Evolutionary conservation across 2,329 filamentous ascomycete genomes (phyloP).

Genomic region (Lecanicillium sp.): DNA sequence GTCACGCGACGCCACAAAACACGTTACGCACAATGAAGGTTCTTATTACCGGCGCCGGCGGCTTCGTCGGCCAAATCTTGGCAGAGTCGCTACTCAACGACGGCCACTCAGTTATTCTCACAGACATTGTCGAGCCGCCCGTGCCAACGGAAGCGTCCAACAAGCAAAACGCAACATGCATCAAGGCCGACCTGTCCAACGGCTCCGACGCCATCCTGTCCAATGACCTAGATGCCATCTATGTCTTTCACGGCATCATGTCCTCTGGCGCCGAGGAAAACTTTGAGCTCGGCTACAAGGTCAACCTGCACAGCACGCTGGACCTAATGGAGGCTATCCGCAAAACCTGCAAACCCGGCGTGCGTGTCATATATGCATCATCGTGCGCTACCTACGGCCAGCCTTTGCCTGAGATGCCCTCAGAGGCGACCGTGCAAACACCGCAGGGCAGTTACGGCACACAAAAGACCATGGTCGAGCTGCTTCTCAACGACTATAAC

Average conservation of each 20-base stretch:
- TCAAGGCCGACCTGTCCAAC: conserved; percentile 10
- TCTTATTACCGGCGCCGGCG: conserved; percentile 52
- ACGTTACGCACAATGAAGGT: conserved; percentile 25
- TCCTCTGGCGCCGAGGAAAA: conserved; percentile 51
- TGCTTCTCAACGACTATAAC: conserved; percentile 17
- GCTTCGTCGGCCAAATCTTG: conserved; percentile 54
- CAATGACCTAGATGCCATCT: conserved; percentile 35
- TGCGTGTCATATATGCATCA: conserved; percentile 49
- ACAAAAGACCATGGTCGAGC: conserved; percentile 51
- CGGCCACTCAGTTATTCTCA: conserved; percentile 37
- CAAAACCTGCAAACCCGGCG: conserved; percentile 27
- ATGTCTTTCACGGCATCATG: conserved; percentile 57
- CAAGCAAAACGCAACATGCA: conserved; percentile 15
- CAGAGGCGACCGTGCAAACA: conserved; percentile 34
- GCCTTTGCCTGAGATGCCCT: conserved; percentile 35
- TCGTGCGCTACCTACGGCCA: conserved; percentile 51
- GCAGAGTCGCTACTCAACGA: conserved; percentile 41
- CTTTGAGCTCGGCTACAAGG: conserved; percentile 42
- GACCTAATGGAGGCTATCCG: conserved; percentile 43
- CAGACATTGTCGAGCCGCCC: conserved; percentile 44
- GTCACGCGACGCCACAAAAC: too few relatives aligned
- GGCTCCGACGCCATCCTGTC: conserved; percentile 4
- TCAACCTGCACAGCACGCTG: conserved; percentile 49
- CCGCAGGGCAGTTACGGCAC: conserved; percentile 51
- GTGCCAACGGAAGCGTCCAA: conserved; percentile 28